A percentile compares a stretch with the other conserved stretches of the same genome.
Evolutionary conservation across 441 rosid genomes (phyloP).

Genomic region (Eutrema salsugineum): DNA sequence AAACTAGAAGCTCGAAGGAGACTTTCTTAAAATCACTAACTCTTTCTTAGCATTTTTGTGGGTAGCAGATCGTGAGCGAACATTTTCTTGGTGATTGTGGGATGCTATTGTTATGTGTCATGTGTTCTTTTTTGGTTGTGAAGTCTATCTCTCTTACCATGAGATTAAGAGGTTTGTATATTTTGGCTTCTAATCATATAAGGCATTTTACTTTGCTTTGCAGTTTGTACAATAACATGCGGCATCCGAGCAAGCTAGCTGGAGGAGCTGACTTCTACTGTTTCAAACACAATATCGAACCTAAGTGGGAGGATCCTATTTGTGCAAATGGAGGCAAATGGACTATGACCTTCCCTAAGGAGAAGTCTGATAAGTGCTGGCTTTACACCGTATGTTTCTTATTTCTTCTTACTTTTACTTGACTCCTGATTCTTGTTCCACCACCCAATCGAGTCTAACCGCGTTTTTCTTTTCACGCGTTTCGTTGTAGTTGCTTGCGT

Average conservation of each 20-base stretch:
- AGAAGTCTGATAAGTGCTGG: conserved; percentile 75
- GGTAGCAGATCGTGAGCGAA: neutral
- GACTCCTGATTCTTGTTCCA: neutral
- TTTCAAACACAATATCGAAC: conserved; percentile 82
- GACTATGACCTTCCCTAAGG: conserved; percentile 49
- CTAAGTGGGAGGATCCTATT: conserved; percentile 96
- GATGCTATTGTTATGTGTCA: neutral
- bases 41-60: neutral
- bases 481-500: conserved; percentile 65
- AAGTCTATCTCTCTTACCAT: neutral
- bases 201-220: neutral
- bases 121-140: neutral
- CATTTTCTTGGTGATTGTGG: neutral
- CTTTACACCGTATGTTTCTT: conserved; percentile 57
- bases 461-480: neutral
- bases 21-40: neutral
- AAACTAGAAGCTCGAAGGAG: neutral
- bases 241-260: conserved; percentile 69
- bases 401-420: neutral
- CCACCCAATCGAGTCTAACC: neutral
- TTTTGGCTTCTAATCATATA: neutral
- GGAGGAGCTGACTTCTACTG: conserved; percentile 75
- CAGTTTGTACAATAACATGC: conserved; percentile 77
- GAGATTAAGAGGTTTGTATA: neutral
- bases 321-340: conserved; percentile 96